Conservation (phyloP, 345 rosid species). For the Lumnitzera littorea region DNA sequence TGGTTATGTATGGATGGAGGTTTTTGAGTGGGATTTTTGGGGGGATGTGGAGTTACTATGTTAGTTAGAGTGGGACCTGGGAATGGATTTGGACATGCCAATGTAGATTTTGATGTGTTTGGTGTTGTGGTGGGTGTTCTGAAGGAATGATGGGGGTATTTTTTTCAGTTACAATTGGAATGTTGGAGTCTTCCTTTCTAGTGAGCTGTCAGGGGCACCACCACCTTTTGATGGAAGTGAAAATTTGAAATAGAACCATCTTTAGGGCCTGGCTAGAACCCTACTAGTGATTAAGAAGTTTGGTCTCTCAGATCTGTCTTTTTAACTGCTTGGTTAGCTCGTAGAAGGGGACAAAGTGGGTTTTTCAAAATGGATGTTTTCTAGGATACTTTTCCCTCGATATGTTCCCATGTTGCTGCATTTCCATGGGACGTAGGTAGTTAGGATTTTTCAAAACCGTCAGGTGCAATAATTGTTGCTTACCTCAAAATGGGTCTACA, state of each 20-base stretch:
- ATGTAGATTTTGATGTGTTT: not conserved
- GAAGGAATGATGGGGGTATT: not conserved
- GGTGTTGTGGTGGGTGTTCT: not conserved
- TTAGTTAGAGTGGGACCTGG: conserved; percentile 6
- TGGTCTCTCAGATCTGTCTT: no score
- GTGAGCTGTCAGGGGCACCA: no score
- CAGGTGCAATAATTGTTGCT: no score
- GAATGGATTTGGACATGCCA: not conserved
- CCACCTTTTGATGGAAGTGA: no score
- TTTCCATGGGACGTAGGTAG: not conserved
- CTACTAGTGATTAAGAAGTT: no score
- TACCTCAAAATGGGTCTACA: no score
- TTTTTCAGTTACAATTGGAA: not conserved
- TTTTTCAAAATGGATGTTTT: not conserved
- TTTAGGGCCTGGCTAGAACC: not conserved
- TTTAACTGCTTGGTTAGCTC: no score
- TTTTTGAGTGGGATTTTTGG: not conserved
- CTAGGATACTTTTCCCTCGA: not conserved
- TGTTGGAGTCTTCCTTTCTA: not conserved
- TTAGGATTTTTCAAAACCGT: not conserved
- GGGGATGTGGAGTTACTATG: not conserved
- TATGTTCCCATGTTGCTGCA: not conserved
- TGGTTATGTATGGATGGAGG: not conserved
- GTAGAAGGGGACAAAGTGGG: not conserved
- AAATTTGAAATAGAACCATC: not conserved